Conservation (phyloP, 768 basidiomycete species). For the Cystofilobasidium macerans region DNA sequence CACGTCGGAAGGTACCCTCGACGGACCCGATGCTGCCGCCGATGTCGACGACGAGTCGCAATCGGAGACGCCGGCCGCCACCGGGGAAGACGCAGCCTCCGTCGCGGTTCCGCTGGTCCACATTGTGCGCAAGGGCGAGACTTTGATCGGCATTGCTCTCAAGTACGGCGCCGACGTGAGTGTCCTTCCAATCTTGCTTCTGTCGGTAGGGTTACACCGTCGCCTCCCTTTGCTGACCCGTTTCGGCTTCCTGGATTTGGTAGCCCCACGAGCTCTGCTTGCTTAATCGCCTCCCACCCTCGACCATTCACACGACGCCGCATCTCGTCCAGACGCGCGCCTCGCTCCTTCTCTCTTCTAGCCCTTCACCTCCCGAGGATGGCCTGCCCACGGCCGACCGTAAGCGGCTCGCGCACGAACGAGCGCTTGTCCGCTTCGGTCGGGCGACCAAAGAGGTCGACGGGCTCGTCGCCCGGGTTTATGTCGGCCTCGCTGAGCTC, state of each 20-base stretch:
- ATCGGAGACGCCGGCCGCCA: no score
- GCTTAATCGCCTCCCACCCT: conserved; percentile 55
- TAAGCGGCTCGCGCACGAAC: conserved; percentile 37
- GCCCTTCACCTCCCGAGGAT: conserved; percentile 19
- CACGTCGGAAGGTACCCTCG: no score
- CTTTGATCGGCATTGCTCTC: conserved; percentile 54
- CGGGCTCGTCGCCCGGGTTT: conserved; percentile 55
- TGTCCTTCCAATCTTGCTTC: conserved; percentile 22
- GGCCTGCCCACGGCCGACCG: conserved; percentile 14
- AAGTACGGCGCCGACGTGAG: conserved; percentile 54
- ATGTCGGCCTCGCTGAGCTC: conserved; percentile 54
- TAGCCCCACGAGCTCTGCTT: conserved; percentile 54
- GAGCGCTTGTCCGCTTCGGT: conserved; percentile 54
- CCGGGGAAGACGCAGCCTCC: background rate
- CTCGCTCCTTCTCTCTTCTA: conserved; percentile 30
- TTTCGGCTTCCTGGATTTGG: no score
- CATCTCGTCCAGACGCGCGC: conserved; percentile 44
- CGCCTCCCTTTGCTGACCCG: background rate
- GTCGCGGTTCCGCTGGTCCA: conserved; percentile 31
- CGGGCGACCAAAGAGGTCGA: conserved; percentile 59
- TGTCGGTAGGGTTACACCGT: background rate
- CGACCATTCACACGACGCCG: conserved; percentile 57
- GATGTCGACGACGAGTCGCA: background rate
- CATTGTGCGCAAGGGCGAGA: conserved; percentile 54
- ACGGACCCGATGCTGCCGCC: background rate